phyloP scores from a whole-genome alignment of 139 green algal genomes.

The Bryopsis sp. region DNA sequence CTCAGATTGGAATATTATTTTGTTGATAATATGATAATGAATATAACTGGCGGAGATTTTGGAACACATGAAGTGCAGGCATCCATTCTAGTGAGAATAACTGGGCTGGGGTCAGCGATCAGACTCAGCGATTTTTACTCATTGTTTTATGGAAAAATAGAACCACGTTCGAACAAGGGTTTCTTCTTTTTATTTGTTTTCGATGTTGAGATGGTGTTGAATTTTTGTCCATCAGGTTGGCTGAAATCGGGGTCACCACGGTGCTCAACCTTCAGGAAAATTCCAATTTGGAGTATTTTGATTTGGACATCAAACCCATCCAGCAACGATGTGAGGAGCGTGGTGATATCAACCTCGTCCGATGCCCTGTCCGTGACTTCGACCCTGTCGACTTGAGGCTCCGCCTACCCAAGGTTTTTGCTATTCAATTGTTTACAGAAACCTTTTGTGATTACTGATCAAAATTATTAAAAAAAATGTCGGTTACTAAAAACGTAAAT shows the following conservation, averaged over 20 bases:
- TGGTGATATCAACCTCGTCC: conserved; percentile 61
- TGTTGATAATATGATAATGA: no score
- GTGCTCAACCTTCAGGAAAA: conserved; percentile 86
- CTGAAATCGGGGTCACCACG: conserved; percentile 58
- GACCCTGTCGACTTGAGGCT: conserved; percentile 70
- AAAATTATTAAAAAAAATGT: no score
- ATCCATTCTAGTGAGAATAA: not conserved
- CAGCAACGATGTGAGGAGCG: conserved; percentile 31
- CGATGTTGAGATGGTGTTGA: not conserved
- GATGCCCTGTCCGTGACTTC: conserved; percentile 74
- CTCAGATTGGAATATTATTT: not conserved
- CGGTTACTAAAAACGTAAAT: no score
- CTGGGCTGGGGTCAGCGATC: not conserved
- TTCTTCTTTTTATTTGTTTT: not conserved
- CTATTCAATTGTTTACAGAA: no score
- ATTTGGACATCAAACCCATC: conserved; percentile 66
- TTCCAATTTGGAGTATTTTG: conserved; percentile 80
- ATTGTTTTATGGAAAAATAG: not conserved
- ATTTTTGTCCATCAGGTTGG: conserved; percentile 36
- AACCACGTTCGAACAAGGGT: not conserved
- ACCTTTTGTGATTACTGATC: no score
- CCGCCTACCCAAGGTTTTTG: conserved; percentile 20
- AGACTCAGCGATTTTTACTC: not conserved
- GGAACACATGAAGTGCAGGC: not conserved
- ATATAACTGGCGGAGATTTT: not conserved